Evolutionary conservation across 176 grass and related monocot genomes (phyloP).

Genomic region (Carex cristatella): DNA sequence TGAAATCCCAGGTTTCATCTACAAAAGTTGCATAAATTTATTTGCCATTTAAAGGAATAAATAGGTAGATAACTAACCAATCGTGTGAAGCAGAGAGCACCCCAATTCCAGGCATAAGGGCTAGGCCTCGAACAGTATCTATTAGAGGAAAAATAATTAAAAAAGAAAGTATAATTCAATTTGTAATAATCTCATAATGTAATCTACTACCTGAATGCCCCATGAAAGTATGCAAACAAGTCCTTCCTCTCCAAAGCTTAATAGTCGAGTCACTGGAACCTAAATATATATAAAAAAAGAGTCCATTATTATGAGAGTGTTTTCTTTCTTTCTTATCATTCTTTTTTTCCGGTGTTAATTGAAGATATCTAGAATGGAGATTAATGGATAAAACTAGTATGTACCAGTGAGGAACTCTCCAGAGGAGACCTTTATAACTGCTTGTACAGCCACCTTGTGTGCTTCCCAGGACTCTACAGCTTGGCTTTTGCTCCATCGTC

Average conservation of each 20-base stretch:
- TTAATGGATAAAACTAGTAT: background rate
- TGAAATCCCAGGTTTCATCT: background rate
- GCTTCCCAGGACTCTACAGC: slow-evolving; percentile 91
- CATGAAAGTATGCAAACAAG: slow-evolving; percentile 82
- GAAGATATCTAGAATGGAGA: background rate
- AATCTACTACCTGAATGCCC: slow-evolving; percentile 74
- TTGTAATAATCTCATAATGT: background rate
- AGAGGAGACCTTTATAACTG: slow-evolving; percentile 64
- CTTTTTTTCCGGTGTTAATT: background rate
- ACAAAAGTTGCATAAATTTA: background rate
- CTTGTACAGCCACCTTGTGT: slow-evolving; percentile 83
- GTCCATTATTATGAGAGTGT: background rate
- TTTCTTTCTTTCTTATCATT: slow-evolving; percentile 5
- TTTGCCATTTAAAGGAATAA: background rate
- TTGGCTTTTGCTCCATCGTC: slow-evolving; percentile 73
- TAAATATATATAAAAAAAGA: slow-evolving; percentile 16
- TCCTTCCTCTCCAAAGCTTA: slow-evolving; percentile 97
- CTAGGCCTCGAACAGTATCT: slow-evolving; percentile 91
- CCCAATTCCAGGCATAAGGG: slow-evolving; percentile 63
- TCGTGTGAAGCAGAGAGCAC: slow-evolving; percentile 91
- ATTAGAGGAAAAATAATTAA: background rate
- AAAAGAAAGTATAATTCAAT: background rate
- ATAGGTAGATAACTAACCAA: slow-evolving; percentile 40
- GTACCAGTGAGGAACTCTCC: slow-evolving; percentile 87
- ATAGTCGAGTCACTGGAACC: slow-evolving; percentile 94